Evolutionary conservation across 495 filamentous ascomycete genomes (phyloP).

Genomic region (Aspergillus egyptiacus): DNA sequence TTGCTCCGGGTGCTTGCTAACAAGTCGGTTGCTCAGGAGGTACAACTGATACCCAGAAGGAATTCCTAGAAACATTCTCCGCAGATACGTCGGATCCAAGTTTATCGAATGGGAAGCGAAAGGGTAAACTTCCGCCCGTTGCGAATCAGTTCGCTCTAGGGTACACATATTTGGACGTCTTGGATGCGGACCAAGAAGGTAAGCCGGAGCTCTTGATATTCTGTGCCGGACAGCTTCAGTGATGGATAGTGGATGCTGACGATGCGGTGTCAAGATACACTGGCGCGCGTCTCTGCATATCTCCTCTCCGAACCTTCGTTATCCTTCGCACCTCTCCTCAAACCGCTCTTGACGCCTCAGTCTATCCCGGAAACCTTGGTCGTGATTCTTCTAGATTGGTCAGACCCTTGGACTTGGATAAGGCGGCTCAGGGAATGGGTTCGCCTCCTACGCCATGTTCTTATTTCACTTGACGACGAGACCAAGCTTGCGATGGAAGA

Average conservation of each 20-base stretch:
- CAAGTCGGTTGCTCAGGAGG: constrained; percentile 53
- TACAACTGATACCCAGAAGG: constrained; percentile 78
- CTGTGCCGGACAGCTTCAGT: background rate
- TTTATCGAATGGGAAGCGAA: constrained; percentile 53
- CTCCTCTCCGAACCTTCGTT: constrained; percentile 77
- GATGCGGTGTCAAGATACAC: constrained; percentile 54
- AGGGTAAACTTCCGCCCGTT: constrained; percentile 66
- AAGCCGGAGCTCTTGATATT: constrained; percentile 5
- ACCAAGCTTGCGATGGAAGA: constrained; percentile 80
- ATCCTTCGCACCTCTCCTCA: constrained; percentile 75
- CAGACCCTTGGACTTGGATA: constrained; percentile 86
- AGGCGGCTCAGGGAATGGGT: constrained; percentile 85
- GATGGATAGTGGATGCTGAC: background rate
- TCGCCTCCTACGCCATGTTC: constrained; percentile 65
- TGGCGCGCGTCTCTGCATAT: constrained; percentile 88
- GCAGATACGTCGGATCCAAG: constrained; percentile 50
- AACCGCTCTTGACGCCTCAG: constrained; percentile 77
- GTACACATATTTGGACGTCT: constrained; percentile 91
- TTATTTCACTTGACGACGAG: constrained; percentile 67
- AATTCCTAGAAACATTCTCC: constrained; percentile 79
- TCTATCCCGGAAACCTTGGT: constrained; percentile 83
- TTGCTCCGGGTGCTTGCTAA: constrained; percentile 16
- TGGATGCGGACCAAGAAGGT: constrained; percentile 95
- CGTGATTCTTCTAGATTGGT: constrained; percentile 88
- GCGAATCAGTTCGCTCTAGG: constrained; percentile 91